Evolutionary conservation across 331 rosid genomes (phyloP).

Genomic region (Malus hybrid): DNA sequence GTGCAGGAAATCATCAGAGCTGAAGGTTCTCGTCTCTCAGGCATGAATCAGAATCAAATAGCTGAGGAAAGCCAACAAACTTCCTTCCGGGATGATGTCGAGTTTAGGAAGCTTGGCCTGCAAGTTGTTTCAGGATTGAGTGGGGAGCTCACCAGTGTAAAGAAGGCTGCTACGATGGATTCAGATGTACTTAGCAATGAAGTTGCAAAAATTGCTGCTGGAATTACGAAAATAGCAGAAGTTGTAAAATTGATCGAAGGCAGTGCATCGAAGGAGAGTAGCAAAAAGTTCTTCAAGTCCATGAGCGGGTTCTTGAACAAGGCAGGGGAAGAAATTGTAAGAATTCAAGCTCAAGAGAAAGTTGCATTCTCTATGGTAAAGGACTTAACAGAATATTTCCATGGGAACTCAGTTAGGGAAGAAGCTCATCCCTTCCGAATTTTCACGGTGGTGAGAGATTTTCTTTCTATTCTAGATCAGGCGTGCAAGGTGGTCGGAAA

Average conservation of each 20-base stretch:
- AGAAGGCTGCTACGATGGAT: constrained; percentile 85
- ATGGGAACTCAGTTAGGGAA: constrained; percentile 78
- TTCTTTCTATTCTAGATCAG: constrained; percentile 60
- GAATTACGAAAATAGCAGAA: constrained; percentile 45
- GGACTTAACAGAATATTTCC: constrained; percentile 82
- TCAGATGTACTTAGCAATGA: constrained; percentile 58
- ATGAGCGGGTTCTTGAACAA: constrained; percentile 57
- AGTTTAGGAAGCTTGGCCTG: constrained; percentile 63
- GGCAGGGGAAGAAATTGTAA: constrained; percentile 56
- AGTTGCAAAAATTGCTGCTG: constrained; percentile 54
- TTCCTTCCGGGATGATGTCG: constrained; percentile 58
- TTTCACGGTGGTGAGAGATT: constrained; percentile 76
- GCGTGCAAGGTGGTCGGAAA: constrained; percentile 86
- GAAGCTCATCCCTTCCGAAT: constrained; percentile 83
- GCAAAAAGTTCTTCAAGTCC: constrained; percentile 48
- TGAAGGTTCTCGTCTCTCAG: constrained; percentile 62
- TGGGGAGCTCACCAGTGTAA: constrained; percentile 72
- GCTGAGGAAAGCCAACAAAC: constrained; percentile 30
- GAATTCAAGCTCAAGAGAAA: constrained; percentile 50
- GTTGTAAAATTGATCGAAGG: constrained; percentile 52
- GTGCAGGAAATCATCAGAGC: constrained; percentile 79
- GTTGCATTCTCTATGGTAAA: constrained; percentile 49
- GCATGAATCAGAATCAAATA: constrained; percentile 18
- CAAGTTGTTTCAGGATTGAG: constrained; percentile 85
- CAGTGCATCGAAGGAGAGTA: constrained; percentile 36